These are phyloP conservation scores for Diatrype stigma DNA, from an alignment of 2,329 filamentous ascomycete species.

Conservation along the genomic window DNA sequence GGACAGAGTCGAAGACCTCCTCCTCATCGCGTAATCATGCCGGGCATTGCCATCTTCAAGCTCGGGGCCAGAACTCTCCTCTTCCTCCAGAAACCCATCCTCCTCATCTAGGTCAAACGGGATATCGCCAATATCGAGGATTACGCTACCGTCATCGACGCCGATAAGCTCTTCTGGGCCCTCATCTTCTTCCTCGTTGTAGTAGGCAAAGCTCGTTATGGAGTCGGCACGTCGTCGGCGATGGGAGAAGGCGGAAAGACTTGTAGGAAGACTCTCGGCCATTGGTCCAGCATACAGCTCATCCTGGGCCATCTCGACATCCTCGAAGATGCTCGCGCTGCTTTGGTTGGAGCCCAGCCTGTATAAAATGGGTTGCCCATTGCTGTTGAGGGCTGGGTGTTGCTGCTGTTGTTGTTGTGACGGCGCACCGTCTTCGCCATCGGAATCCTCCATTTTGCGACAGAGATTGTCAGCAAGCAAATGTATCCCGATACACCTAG, in stretches of 20 bases:
- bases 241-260: conserved; percentile 86
- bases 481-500: background rate
- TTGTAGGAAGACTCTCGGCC: conserved; percentile 93
- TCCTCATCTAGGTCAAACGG: conserved; percentile 26
- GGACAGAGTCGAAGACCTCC: conserved; percentile 60
- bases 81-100: conserved; percentile 7
- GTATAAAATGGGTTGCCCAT: conserved; percentile 43
- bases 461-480: background rate
- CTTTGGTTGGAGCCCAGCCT: conserved; percentile 67
- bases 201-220: conserved; percentile 84
- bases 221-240: conserved; percentile 78
- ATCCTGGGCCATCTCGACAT: conserved; percentile 98
- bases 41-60: conserved; percentile 36
- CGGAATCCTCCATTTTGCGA: background rate
- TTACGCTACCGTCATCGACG: conserved; percentile 31
- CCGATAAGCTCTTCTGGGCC: conserved; percentile 34
- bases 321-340: conserved; percentile 77
- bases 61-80: conserved; percentile 37
- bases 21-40: conserved; percentile 47
- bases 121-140: conserved; percentile 28
- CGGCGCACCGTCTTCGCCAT: conserved; percentile 16
- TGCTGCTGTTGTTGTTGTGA: background rate
- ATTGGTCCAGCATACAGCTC: conserved; percentile 92
- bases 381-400: conserved; percentile 5
- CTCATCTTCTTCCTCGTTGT: conserved; percentile 61